Evolutionary conservation across 345 rosid species (phyloP), one percentile per base, ranked within the genome.

Genomic region (Gossypioides kirkii): DNA sequence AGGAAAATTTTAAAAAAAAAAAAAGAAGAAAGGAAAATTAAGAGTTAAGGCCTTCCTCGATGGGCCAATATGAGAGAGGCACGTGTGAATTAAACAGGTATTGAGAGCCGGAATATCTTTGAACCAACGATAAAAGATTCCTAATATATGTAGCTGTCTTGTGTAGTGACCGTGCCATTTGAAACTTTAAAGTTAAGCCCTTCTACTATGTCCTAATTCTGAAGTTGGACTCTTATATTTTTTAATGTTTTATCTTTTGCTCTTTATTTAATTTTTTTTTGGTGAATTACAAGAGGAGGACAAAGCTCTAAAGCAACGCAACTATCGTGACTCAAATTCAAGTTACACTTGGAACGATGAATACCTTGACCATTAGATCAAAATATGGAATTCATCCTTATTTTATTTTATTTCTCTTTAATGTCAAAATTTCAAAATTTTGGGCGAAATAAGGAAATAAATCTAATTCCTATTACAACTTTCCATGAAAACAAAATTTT

Each of bases 291-390:
- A 32, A 32, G 38, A 32, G 38, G 5, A 5, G 7, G 38, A 0
- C 1, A 32, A 5, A 32, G 5, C 0, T 1, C 5, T 32, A 32
- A 32, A n/a, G n/a, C n/a, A n/a, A n/a, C n/a, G n/a, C n/a, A n/a
- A n/a, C n/a, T n/a, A n/a, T n/a, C n/a, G 0, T 32, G 5, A 32
- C 0, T 32, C 1, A 7, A 32, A 5, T 0, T 32, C 7, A 32
- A 32, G 38, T 0, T 7, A 32, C 1, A 32, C 1, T 0, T 5
- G 7, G 1, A 32, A 1, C 5, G 1, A 4, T 32, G 0, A 5
- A 32, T 7, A 32, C 7, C 7, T 7, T 32, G 5, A 32, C 6
- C 6, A 32, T 4, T 0, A 32, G 0, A 7, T 7, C 0, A 32
- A 32, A 0, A 32, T 0, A 32, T 32, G 5, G 5, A 32, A 32